Percentiles rank a stretch among this genome's conserved stretches.
Conservation (phyloP, 352 stramenopile genomes). For the Thraustochytrium striatum region DNA sequence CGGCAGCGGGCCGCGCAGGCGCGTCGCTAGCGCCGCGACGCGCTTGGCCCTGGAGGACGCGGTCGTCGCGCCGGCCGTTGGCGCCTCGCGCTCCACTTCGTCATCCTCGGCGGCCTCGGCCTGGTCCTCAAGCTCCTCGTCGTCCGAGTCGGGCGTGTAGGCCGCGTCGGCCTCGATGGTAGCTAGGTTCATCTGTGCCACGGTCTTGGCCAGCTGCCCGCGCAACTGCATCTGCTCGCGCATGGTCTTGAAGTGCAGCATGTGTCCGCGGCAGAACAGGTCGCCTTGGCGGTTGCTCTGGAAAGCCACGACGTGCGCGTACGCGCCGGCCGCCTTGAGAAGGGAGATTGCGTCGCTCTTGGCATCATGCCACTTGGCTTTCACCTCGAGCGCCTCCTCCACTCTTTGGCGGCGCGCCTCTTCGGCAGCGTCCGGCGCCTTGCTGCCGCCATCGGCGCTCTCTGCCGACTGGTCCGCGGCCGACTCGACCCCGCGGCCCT, state of each 20-base stretch:
- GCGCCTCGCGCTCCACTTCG: too few species aligned
- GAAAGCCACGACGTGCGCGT: conserved; percentile 21
- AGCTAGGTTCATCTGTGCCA: conserved; percentile 20
- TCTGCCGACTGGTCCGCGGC: neutral
- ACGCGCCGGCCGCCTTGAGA: conserved; percentile 51
- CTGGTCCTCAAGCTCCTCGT: conserved; percentile 6
- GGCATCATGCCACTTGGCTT: conserved; percentile 46
- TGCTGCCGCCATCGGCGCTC: neutral
- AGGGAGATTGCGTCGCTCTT: conserved; percentile 51
- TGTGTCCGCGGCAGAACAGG: conserved; percentile 50
- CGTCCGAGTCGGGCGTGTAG: conserved; percentile 3
- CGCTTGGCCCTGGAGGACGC: neutral
- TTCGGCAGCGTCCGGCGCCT: conserved; percentile 5
- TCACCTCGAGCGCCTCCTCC: conserved; percentile 42
- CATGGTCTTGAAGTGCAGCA: conserved; percentile 53
- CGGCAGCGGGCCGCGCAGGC: conserved; percentile 29
- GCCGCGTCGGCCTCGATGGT: neutral
- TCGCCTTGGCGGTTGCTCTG: neutral
- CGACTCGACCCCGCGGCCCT: conserved; percentile 14
- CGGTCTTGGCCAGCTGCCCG: conserved; percentile 50
- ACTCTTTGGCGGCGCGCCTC: conserved; percentile 42
- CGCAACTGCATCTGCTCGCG: conserved; percentile 52
- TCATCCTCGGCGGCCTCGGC: conserved; percentile 13
- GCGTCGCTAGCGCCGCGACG: neutral
- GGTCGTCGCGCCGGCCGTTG: neutral